Conservation (phyloP, 306 rosid species). For the Prunus padus region DNA sequence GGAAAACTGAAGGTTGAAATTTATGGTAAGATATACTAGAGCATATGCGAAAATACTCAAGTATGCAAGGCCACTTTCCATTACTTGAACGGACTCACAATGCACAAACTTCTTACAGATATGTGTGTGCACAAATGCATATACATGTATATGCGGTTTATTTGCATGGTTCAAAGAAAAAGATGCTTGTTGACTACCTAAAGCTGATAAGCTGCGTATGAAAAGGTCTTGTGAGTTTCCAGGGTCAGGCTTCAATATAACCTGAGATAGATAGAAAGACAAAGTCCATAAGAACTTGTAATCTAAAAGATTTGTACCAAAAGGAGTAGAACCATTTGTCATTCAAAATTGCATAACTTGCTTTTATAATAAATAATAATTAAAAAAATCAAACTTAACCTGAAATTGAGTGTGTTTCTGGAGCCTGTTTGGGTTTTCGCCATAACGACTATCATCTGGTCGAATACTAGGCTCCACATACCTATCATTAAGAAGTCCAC, state of each 20-base stretch:
- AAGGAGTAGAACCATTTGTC: background rate
- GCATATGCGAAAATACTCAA: background rate
- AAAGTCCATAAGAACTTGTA: background rate
- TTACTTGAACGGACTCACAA: background rate
- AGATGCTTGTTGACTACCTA: constrained; percentile 55
- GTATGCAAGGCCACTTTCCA: background rate
- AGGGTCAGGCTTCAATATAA: constrained; percentile 97
- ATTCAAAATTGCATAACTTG: constrained; percentile 9
- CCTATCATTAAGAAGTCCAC: constrained; percentile 50
- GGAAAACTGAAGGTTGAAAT: background rate
- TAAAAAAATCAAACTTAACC: constrained; percentile 37
- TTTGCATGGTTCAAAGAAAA: constrained; percentile 1
- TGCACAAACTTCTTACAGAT: background rate
- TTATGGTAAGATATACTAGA: background rate
- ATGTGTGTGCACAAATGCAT: background rate
- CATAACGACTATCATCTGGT: constrained; percentile 96
- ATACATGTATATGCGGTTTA: background rate
- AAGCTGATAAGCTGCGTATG: constrained; percentile 80
- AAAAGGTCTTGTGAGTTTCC: constrained; percentile 97
- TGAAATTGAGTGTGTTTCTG: constrained; percentile 97
- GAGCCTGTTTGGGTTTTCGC: constrained; percentile 98
- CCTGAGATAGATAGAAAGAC: constrained; percentile 48
- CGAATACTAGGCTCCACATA: constrained; percentile 90
- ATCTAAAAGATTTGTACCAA: constrained; percentile 4
- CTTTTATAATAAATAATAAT: background rate